Base-by-base conservation (phyloP, 805 yeast species). In the Wickerhamomyces hampshirensis region DNA sequence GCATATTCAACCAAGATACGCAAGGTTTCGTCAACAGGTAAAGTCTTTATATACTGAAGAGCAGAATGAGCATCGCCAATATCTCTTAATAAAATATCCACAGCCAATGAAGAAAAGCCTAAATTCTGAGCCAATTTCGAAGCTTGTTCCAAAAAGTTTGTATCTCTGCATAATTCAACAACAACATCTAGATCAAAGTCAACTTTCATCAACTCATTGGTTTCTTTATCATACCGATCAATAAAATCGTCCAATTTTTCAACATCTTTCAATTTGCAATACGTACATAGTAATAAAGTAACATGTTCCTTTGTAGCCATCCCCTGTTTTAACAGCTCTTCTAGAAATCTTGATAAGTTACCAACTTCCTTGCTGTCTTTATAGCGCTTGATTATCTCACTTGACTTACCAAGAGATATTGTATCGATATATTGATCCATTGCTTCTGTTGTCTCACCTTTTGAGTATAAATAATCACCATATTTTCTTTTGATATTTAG, bases 291-390 rank as follows among this genome's bases (percentile, higher is more conserved):
- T 28, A 89, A 64, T 18, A 91, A 59, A 0, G 96, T 88, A 5
- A 87, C 71, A 56, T 91, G 97, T 52, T 88, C 94, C 21, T 75
- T 68, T n/a, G 75, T 73, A 0, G 95, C 80, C 11, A 70, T 46
- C 3, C 71, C 69, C 29, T 67, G 57, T 6, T 69, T 69, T 36
- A 83, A 66, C 44, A 88, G 64, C 10, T 71, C 71, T 55, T 77
- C 77, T 23, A 88, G 61, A 44, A 82, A 88, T 28, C 65, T 64
- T 0, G 86, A 71, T 48, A 89, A 60, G 40, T 75, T 75, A 19
- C 66, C 63, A 2, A 86, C 83, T 39, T 82, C 80, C 6, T 84
- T 77, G 15, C 87, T 80, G 41, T 82, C 94, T 44, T 83, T 80
- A 56, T 81, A 86, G 49, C 81, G 80, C 29, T 85, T 74, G 14